phyloP scores from a whole-genome alignment of 192 early-diverging fungal genomes.

The Backusella morwellensis region DNA sequence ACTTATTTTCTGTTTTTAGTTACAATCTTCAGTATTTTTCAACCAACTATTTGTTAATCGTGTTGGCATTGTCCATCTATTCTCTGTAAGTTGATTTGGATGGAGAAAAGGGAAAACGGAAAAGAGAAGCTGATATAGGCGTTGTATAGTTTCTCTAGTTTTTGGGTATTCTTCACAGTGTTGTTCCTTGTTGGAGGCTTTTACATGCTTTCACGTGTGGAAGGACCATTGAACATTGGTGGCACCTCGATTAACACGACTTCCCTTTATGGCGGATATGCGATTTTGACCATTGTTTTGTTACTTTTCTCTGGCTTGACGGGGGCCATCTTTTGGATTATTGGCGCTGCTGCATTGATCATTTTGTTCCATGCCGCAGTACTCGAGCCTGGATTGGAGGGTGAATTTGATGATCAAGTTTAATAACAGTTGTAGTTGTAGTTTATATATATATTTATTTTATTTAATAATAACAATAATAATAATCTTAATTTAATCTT shows the following conservation, averaged over 20 bases:
- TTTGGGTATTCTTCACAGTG: conserved; percentile 48
- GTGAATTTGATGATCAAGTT: conserved; percentile 40
- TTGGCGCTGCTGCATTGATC: conserved; percentile 56
- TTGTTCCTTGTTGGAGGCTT: conserved; percentile 48
- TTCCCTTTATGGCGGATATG: conserved; percentile 45
- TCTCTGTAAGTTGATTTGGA: conserved; percentile 42
- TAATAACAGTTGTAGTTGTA: not conserved
- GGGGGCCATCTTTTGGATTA: conserved; percentile 58
- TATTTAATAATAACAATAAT: not conserved
- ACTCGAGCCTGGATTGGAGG: conserved; percentile 53
- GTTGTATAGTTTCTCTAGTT: conserved; percentile 45
- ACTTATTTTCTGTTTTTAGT: conserved; percentile 24
- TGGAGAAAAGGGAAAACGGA: no score
- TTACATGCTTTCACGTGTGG: conserved; percentile 44
- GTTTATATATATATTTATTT: not conserved
- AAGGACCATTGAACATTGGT: conserved; percentile 41
- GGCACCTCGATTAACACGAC: conserved; percentile 32
- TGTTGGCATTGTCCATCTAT: conserved; percentile 54
- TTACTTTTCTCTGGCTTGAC: conserved; percentile 52
- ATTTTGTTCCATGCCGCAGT: conserved; percentile 57
- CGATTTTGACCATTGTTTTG: conserved; percentile 43
- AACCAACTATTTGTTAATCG: conserved; percentile 57
- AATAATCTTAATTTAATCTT: not conserved
- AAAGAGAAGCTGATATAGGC: not conserved
- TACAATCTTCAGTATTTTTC: conserved; percentile 62